These are phyloP conservation scores for Begonia fuchsioides DNA, from an alignment of 306 rosid genomes.

Conservation along the genomic window DNA sequence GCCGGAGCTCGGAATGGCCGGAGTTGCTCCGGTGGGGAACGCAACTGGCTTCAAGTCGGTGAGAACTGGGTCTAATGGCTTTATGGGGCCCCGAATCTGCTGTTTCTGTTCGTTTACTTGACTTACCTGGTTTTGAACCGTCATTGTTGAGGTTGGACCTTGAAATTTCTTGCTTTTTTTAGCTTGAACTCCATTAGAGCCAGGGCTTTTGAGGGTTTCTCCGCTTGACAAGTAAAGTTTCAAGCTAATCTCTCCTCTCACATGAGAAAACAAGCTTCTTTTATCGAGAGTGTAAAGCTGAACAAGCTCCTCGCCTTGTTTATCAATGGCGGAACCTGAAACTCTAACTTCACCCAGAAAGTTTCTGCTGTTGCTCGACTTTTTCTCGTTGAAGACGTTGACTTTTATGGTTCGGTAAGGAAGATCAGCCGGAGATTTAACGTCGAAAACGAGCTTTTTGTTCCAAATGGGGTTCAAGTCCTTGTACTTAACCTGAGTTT, in stretches of 20 bases:
- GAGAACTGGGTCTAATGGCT: slow-evolving; percentile 23
- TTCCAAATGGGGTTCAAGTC: slow-evolving; percentile 52
- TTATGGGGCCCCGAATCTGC: slow-evolving; percentile 17
- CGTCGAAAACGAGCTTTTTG: slow-evolving; percentile 37
- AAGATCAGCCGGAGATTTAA: slow-evolving; percentile 29
- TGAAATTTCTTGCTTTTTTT: slow-evolving; percentile 33
- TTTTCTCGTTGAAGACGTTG: slow-evolving; percentile 39
- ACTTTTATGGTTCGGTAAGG: slow-evolving; percentile 43
- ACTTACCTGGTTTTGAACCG: slow-evolving; percentile 15
- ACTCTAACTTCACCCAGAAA: slow-evolving; percentile 48
- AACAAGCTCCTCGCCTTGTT: slow-evolving; percentile 28
- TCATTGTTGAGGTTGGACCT: slow-evolving; percentile 17
- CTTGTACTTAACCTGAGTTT: slow-evolving; percentile 42
- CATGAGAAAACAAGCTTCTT: slow-evolving; percentile 44
- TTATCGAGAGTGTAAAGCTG: slow-evolving; percentile 36
- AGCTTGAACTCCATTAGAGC: slow-evolving; percentile 13
- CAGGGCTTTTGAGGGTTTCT: slow-evolving; percentile 13
- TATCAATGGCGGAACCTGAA: slow-evolving; percentile 33
- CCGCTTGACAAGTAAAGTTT: slow-evolving; percentile 30
- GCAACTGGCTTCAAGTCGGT: slow-evolving; percentile 27
- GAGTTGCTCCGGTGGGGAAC: slow-evolving; percentile 17
- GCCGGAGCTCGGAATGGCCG: slow-evolving; percentile 14
- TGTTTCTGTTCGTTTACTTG: slow-evolving; percentile 19
- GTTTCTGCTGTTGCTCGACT: slow-evolving; percentile 35
- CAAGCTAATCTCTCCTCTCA: slow-evolving; percentile 43